Evolutionary conservation across 176 grass and related monocot species (phyloP), one percentile per base, ranked within the genome.

Genomic region (Cenchrus americanus): DNA sequence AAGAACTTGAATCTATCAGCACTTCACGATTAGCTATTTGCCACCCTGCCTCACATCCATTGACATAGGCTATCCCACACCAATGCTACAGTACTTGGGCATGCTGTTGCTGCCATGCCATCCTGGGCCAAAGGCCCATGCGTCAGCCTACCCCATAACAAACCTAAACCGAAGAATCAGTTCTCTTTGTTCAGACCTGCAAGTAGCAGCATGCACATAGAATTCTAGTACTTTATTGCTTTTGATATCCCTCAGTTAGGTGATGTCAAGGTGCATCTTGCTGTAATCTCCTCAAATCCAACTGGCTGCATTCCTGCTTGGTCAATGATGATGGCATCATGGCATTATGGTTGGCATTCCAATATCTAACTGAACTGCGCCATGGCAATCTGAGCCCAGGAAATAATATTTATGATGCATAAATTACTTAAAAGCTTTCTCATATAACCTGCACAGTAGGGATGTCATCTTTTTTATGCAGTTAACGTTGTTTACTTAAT

Each of bases 311-410:
- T 14, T 59, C 63, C 12, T 87, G 23, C 55, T 59, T 84, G 75
- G 76, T 84, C 50, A 84, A 83, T 84, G 81, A 88, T 83, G 86
- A 79, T 88, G 26, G 27, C 27, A 30, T 30, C 27, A 37, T 37
- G 17, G 27, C 42, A 32, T 64, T 42, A 67, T 67, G 68, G 60
- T 66, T 79, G 66, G 19, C 19, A 2, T 60, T 58, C 42, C 65
- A 58, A 79, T 21, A 52, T 84, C 43, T 51, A 50, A 84, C 82
- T 84, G 62, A 84, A 84, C 42, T 52, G 80, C 18, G 8, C 32
- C 62, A 52, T 85, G 52, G 24, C 55, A 80, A 80, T 85, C 69
- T 89, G 82, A 80, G 76, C 50, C 53, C 87, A 85, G 34, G 18
- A 62, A 51, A 69, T 80, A 79, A 67, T 48, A 52, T 62, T 69